phyloP scores from a whole-genome alignment of 176 grass and related monocot species.

The Melocanna baccifera region DNA sequence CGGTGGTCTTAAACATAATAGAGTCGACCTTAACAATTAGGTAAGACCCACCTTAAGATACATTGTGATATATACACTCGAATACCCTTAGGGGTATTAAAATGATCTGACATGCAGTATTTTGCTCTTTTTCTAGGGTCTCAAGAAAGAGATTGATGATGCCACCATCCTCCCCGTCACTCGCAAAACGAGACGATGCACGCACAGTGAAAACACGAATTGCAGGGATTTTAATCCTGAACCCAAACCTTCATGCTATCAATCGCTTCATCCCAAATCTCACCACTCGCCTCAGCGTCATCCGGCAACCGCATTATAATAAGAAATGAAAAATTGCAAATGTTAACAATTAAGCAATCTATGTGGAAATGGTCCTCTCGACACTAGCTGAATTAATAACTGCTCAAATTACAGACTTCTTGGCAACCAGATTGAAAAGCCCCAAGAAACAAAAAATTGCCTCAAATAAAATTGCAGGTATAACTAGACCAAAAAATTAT shows the following conservation, averaged over 20 bases:
- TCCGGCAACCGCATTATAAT: conserved; percentile 77
- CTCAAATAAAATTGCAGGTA: neutral
- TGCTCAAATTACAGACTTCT: neutral
- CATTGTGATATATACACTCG: no score
- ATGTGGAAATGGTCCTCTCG: neutral
- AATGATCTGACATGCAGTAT: conserved; percentile 54
- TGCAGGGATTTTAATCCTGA: conserved; percentile 64
- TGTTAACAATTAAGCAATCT: neutral
- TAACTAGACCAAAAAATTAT: no score
- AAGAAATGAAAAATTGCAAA: neutral
- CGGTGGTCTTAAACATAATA: no score
- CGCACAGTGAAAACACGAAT: conserved; percentile 70
- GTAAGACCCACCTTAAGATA: no score
- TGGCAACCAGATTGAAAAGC: neutral
- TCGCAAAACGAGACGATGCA: conserved; percentile 74
- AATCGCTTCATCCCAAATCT: conserved; percentile 84
- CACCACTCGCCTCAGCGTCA: conserved; percentile 77
- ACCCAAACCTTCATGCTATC: conserved; percentile 68
- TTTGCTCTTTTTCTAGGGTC: conserved; percentile 63
- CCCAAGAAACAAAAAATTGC: neutral
- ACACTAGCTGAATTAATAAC: neutral
- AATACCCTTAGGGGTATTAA: neutral
- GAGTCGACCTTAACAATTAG: no score
- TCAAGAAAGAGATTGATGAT: conserved; percentile 70
- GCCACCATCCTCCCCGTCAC: conserved; percentile 57